Evolutionary conservation across 1,284 basidiomycete genomes (phyloP), one percentile per base, ranked within the genome.

Genomic region (Sphaerobolus stellatus): DNA sequence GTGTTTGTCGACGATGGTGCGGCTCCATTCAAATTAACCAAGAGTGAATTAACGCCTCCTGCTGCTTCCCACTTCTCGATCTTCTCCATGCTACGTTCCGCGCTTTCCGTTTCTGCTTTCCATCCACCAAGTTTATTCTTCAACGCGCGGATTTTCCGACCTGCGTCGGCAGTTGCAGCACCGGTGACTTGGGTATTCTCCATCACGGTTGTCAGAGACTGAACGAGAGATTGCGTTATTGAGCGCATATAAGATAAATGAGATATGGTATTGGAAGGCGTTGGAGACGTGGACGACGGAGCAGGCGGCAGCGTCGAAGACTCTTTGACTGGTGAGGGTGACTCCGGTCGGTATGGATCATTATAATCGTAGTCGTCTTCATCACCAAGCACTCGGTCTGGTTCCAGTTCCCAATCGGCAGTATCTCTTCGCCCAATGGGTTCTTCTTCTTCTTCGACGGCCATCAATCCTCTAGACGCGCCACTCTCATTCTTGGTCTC

Each of bases 141-240:
- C 56, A 90, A 70, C 18, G 87, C 86, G 45, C 90, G 84, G 52
- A 92, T 84, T 70, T 88, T 90, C 48, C 89, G 77, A 43, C 89
- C 90, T 2, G 90, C 87, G 57, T 92, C 90, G 2, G 89, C 83
- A 9, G 88, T 89, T 3, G 85, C 86, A 0, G 86, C 90, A 18
- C 86, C 83, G 62, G 90, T 90, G 47, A 91, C 88, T 66, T 92
- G 89, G 8, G 88, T 87, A 57, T 92, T 89, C 64, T 92, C 89
- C n/a, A 88, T 90, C 59, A 92, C 82, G 31, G 82, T 81, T 3
- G 83, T 79, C 34, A 92, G 78, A 7, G 88, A 88, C n/a, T 83
- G 73, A 38, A 86, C 82, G 44, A 91, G 79, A 4, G 86, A 84
- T 16, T 83, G 71, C 1, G 88, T 91, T 64, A 83, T 80, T 24